Conservation (phyloP, 176 grass and related monocot genomes). For the Carex scoparia region DNA sequence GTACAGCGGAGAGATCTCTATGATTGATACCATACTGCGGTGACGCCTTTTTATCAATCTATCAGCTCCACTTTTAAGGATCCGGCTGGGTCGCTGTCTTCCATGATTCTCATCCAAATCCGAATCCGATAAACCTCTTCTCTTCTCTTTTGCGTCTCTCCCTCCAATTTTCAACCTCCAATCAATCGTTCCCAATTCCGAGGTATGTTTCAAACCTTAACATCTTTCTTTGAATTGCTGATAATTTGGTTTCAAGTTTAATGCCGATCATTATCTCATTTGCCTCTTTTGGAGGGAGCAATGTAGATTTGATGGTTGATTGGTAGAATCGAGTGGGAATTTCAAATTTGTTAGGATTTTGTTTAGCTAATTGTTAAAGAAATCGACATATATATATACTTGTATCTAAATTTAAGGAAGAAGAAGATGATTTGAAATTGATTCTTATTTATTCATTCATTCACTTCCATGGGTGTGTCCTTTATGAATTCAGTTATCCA, state of each 20-base stretch:
- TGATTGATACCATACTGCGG: not conserved
- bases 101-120: not conserved
- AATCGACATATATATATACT: not conserved
- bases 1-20: not conserved
- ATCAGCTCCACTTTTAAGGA: constrained; percentile 3
- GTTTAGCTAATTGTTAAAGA: not conserved
- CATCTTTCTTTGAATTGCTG: not conserved
- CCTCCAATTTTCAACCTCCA: not conserved
- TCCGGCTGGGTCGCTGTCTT: constrained; percentile 1
- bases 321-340: not conserved
- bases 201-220: not conserved
- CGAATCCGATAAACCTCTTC: not conserved
- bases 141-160: not conserved
- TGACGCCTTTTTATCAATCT: not conserved
- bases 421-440: too few species aligned
- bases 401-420: too few species aligned
- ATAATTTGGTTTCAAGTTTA: not conserved
- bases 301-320: not conserved
- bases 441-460: too few species aligned
- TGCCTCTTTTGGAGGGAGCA: not conserved
- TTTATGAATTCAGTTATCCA: not conserved
- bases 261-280: not conserved
- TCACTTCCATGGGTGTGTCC: not conserved
- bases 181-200: not conserved
- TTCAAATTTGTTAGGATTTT: not conserved